Percentiles rank a stretch among this genome's conserved stretches.
These are phyloP conservation scores for Aspergillus egyptiacus DNA, from an alignment of 495 filamentous ascomycete species.

Conservation along the genomic window DNA sequence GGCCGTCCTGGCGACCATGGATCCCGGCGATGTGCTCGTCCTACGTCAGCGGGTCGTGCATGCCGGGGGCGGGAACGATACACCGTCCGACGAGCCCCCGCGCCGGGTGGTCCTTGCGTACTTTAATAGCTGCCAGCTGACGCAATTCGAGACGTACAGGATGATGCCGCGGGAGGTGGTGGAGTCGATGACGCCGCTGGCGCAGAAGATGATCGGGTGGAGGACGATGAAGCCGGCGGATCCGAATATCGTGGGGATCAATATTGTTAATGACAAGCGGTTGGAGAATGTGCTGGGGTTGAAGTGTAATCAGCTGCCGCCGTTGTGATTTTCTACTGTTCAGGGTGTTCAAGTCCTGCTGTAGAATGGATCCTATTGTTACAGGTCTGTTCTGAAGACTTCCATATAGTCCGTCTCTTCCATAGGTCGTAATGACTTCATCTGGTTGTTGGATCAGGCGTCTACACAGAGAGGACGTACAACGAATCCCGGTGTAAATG, in stretches of 20 bases:
- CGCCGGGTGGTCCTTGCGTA: not conserved
- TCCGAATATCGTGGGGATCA: not conserved
- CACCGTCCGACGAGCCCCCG: too few relatives aligned
- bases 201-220: not conserved
- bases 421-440: too few relatives aligned
- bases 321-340: too few relatives aligned
- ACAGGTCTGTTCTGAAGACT: too few relatives aligned
- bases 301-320: too few relatives aligned
- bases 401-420: too few relatives aligned
- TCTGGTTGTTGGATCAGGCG: too few relatives aligned
- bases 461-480: too few relatives aligned
- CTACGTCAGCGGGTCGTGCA: not conserved
- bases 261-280: not conserved
- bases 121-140: not conserved
- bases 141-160: not conserved
- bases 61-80: not conserved
- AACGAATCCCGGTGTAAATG: too few relatives aligned
- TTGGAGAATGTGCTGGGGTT: not conserved
- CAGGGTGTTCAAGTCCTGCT: too few relatives aligned
- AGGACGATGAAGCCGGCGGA: not conserved
- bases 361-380: too few relatives aligned
- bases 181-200: not conserved
- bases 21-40: not conserved
- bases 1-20: not conserved
- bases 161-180: not conserved